Evolutionary conservation across 177 flowering plant genomes (phyloP).

Genomic region (Telopea speciosissima): DNA sequence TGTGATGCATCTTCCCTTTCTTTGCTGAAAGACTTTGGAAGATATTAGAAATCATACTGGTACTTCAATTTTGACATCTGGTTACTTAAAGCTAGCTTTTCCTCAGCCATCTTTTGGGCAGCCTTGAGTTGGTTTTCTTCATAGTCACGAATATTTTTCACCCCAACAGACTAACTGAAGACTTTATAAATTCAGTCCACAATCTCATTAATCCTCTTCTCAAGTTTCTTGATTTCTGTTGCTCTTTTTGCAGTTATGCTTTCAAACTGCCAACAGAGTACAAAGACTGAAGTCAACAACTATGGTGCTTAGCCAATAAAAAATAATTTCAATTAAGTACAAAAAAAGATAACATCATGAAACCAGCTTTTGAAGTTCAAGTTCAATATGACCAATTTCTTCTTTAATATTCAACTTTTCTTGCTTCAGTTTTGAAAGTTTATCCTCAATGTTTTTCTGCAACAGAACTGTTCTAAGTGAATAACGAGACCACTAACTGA

Average conservation of each 20-base stretch:
- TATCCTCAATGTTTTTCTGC: constrained; percentile 79
- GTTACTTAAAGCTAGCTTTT: constrained; percentile 68
- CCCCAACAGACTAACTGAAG: constrained; percentile 91
- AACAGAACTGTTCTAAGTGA: constrained; percentile 12
- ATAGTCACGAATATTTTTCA: constrained; percentile 91
- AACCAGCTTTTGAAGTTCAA: constrained; percentile 69
- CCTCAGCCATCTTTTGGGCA: constrained; percentile 67
- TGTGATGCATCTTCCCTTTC: too few species aligned
- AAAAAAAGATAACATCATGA: neutral
- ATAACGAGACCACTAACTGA: neutral
- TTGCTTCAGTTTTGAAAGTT: constrained; percentile 53
- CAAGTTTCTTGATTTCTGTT: constrained; percentile 51
- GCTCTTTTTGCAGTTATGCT: constrained; percentile 36
- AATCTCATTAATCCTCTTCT: constrained; percentile 82
- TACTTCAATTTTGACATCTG: constrained; percentile 83
- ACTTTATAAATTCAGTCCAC: constrained; percentile 72
- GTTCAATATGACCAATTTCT: constrained; percentile 52
- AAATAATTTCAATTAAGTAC: neutral
- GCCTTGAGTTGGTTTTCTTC: constrained; percentile 93
- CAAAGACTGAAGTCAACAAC: neutral
- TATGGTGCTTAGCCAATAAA: neutral
- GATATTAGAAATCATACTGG: constrained; percentile 52
- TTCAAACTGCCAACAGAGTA: constrained; percentile 44
- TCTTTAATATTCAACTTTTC: constrained; percentile 57
- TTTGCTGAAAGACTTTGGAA: too few species aligned